Conservation (phyloP, 2,329 filamentous ascomycete species). For the Akanthomyces uredinophilus region DNA sequence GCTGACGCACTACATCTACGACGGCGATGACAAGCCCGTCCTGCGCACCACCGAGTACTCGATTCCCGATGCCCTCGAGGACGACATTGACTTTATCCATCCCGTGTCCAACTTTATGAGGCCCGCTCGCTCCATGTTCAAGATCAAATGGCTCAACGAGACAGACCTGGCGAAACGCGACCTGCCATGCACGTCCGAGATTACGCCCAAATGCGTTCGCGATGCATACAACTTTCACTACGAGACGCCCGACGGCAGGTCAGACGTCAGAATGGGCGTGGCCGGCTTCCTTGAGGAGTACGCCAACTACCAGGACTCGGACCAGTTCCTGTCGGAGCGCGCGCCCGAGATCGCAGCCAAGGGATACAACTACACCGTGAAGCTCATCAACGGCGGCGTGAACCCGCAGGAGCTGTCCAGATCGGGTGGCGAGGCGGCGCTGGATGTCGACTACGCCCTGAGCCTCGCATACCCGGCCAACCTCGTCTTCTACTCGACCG, state of each 20-base stretch:
- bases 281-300: conserved; percentile 47
- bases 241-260: conserved; percentile 23
- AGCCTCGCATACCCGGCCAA: conserved; percentile 40
- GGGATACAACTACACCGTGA: conserved; percentile 36
- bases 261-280: conserved; percentile 38
- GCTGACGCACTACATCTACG: conserved; percentile 38
- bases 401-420: conserved; percentile 35
- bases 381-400: conserved; percentile 38
- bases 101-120: conserved; percentile 47
- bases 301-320: conserved; percentile 39
- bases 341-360: conserved; percentile 32
- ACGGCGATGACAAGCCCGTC: conserved; percentile 25
- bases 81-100: conserved; percentile 41
- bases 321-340: conserved; percentile 32
- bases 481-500: conserved; percentile 41
- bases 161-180: conserved; percentile 20
- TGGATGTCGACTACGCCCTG: conserved; percentile 46
- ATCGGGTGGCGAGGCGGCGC: conserved; percentile 40
- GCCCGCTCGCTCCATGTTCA: conserved; percentile 28
- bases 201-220: conserved; percentile 37
- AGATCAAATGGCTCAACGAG: conserved; percentile 7
- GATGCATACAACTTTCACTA: conserved; percentile 43
- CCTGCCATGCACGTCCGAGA: conserved; percentile 28
- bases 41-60: conserved; percentile 42
- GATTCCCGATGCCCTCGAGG: conserved; percentile 35